Evolutionary conservation across 1,284 basidiomycete species (phyloP), one percentile per base, ranked within the genome.

Genomic region (Pseudozyma thailandica): DNA sequence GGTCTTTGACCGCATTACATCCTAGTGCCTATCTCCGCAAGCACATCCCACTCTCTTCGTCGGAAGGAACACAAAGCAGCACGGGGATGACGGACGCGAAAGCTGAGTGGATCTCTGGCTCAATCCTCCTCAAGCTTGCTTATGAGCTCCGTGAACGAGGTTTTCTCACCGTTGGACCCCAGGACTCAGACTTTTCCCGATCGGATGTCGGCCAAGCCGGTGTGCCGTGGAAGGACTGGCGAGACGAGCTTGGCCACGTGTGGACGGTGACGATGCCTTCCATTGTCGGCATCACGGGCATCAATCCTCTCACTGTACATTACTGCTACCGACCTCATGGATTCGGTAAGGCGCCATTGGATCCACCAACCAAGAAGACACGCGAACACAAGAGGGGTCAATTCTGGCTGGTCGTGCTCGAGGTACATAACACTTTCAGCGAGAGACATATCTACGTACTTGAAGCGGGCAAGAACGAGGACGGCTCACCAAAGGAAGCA

Each of bases 391-490:
- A 44, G 13, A n/a, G 61, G 16, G 77, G 77, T 10, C 21, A 30
- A 1, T 69, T 79, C 25, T 86, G 86, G 83, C 77, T 87, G 18
- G 84, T 87, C 8, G 85, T 91, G 0, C 83, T 92, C 4, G 90
- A 92, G 87, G 89, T 92, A 13, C 90, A 91, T 77, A 92, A 91
- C 77, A 91, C 90, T 0, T 92, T 92, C 79, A 87, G 88, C 4
- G 90, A 92, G 82, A 86, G 87, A 49, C 91, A 90, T 81, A 86
- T 89, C 83, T 91, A 83, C 63, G 58, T 82, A 2, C 69, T 82
- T 1, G 83, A 87, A 59, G 71, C 86, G 0, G 87, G 86, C 8
- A 75, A 52, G 20, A 55, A 82, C 25, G 81, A 85, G 39, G 87
- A 89, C 18, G 43, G 21, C 15, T 12, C n/a, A n/a, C n/a, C n/a